Conservation (phyloP, 176 grass and related monocot species). For the Microstegium vimineum region DNA sequence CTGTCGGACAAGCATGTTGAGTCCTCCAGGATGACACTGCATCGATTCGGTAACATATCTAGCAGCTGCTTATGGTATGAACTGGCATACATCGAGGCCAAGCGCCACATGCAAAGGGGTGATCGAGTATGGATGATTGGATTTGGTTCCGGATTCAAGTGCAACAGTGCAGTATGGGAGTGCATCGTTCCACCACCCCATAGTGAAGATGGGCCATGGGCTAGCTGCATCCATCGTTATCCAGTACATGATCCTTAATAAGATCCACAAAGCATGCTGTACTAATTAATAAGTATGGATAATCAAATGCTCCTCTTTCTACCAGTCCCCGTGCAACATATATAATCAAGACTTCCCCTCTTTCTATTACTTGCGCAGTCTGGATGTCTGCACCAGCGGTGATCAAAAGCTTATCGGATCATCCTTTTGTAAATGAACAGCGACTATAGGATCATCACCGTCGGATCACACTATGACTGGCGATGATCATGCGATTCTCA, state of each 20-base stretch:
- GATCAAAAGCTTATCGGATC: no score
- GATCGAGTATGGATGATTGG: constrained; percentile 65
- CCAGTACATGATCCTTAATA: neutral
- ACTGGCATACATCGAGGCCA: constrained; percentile 8
- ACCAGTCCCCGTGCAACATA: no score
- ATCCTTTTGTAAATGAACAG: no score
- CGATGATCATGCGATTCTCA: no score
- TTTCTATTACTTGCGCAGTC: no score
- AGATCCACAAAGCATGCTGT: neutral
- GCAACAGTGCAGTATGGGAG: constrained; percentile 63
- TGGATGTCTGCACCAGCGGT: no score
- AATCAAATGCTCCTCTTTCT: neutral
- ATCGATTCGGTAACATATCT: constrained; percentile 62
- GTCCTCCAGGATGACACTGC: constrained; percentile 59
- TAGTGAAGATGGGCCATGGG: constrained; percentile 36
- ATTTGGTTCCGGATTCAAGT: constrained; percentile 75
- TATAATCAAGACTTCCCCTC: no score
- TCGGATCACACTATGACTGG: no score
- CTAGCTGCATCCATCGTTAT: constrained; percentile 27
- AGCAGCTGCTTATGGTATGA: constrained; percentile 9
- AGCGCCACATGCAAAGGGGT: neutral
- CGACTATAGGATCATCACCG: no score
- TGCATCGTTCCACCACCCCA: constrained; percentile 19
- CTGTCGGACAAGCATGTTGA: constrained; percentile 41
- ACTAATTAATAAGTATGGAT: no score